These are phyloP conservation scores for Chytriomyces confervae DNA, from an alignment of 192 early-diverging fungal species.

Conservation along the genomic window DNA sequence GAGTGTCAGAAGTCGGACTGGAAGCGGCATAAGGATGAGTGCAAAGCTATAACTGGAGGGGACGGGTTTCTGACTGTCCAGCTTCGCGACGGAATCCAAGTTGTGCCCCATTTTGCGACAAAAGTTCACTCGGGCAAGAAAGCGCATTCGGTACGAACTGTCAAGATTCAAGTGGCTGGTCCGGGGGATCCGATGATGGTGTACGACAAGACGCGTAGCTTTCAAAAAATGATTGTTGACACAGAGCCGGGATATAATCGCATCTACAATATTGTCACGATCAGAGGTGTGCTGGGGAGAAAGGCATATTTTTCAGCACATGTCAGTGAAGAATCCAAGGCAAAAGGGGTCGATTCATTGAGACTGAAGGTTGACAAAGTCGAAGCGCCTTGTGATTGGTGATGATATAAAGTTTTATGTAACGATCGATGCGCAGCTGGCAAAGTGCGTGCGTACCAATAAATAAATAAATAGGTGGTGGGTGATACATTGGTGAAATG, in stretches of 20 bases:
- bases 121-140: neutral
- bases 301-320: neutral
- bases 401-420: neutral
- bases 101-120: neutral
- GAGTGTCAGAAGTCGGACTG: constrained; percentile 1
- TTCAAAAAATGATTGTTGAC: neutral
- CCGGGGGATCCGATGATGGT: neutral
- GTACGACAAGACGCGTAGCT: constrained; percentile 9
- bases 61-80: neutral
- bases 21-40: constrained; percentile 3
- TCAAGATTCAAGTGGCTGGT: constrained; percentile 4
- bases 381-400: neutral
- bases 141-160: neutral
- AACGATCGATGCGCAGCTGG: neutral
- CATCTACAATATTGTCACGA: neutral
- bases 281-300: neutral
- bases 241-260: neutral
- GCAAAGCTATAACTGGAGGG: neutral
- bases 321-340: neutral
- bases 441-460: neutral
- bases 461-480: neutral
- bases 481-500: neutral
- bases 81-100: neutral
- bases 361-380: neutral
- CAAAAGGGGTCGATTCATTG: neutral